Percentiles rank a stretch among this genome's conserved stretches.
phyloP scores from a whole-genome alignment of 2,329 filamentous ascomycete genomes.

The Beauveria scarabaeidicola region DNA sequence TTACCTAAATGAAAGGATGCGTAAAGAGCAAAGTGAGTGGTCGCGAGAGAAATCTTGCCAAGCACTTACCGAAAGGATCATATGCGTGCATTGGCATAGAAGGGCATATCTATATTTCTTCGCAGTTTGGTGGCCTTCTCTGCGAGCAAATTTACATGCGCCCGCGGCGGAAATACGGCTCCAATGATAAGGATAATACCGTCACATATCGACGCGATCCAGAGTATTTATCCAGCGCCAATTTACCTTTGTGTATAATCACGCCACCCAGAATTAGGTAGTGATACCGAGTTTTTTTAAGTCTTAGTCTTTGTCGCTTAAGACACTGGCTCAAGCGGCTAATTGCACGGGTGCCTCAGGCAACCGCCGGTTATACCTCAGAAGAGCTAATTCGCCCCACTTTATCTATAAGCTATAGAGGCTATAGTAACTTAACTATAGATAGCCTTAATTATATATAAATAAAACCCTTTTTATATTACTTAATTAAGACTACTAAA shows the following conservation, averaged over 20 bases:
- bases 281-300: too few relatives aligned
- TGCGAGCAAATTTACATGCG: not conserved
- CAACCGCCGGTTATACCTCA: too few relatives aligned
- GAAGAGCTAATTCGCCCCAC: too few relatives aligned
- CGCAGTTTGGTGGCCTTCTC: not conserved
- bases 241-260: not conserved
- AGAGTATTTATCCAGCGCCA: not conserved
- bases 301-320: too few relatives aligned
- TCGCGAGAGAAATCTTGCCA: not conserved
- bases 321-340: too few relatives aligned
- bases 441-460: too few relatives aligned
- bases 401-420: too few relatives aligned
- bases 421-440: too few relatives aligned
- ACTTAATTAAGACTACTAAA: too few relatives aligned
- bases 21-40: not conserved
- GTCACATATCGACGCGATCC: not conserved
- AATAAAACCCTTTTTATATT: too few relatives aligned
- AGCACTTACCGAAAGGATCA: not conserved
- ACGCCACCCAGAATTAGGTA: not conserved
- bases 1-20: not conserved
- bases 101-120: not conserved
- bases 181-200: not conserved
- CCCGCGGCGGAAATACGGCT: not conserved
- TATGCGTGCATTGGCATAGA: not conserved
- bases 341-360: too few relatives aligned